Evolutionary conservation across 805 yeast species (phyloP), one percentile per base, ranked within the genome.

Genomic region (Wickerhamomyces subpelliculosus): DNA sequence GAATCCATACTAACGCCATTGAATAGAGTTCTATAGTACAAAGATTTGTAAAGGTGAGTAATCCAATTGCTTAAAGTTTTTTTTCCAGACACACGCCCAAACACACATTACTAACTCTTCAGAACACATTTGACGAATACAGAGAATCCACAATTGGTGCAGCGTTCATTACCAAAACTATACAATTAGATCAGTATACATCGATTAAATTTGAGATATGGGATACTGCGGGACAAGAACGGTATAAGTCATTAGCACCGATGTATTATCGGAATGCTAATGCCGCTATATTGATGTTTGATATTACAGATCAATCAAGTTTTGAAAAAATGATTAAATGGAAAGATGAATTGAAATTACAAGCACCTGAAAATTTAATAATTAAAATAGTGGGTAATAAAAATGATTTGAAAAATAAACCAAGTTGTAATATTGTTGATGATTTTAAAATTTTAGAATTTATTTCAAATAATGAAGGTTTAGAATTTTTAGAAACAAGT

Each of bases 121-220:
- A n/a, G 44, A 73, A 78, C 49, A 62, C 77, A 0, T 93, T 90
- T 57, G 93, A 86, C 47, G 80, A 76, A 23, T 75, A 76, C 47
- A 75, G 90, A 42, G 86, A 94, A 48, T 84, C 95, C 31, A 93
- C 98, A 2, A 93, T 93, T 39, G 99, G 99, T n/a, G 99, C 98
- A 4, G 98, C 97, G 0, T 93, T 90, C 60, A 72, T 93, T 28
- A 86, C 97, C 14, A 94, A 88, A 57, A 78, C 83, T 10, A 67
- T 84, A 11, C 66, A 67, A 10, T 46, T 76, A 8, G 73, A 67
- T 37, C 48, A 58, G 13, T 55, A 65, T 44, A 61, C 72, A 27
- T 64, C 62, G 27, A 70, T 60, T 41, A 65, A 56, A 57, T 79
- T 60, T 37, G 76, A 71, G 45, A 71, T 71, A 26, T 71, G 76